Percentiles rank a stretch among this genome's conserved stretches.
phyloP scores from a whole-genome alignment of 1,284 basidiomycete species.

The Termitomyces sp. region DNA sequence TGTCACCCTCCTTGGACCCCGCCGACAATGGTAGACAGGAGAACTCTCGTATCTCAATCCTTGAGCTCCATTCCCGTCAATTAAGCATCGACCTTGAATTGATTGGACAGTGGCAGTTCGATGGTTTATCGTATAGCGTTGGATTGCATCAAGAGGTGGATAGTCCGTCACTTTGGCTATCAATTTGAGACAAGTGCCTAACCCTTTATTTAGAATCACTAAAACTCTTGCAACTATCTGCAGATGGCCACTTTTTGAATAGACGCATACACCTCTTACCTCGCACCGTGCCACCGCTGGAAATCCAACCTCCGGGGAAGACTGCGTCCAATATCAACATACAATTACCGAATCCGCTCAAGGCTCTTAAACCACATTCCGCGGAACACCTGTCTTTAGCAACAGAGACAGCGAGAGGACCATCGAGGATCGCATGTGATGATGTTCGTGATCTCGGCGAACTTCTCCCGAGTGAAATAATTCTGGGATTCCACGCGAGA shows the following conservation, averaged over 20 bases:
- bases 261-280: constrained; percentile 28
- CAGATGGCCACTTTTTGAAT: constrained; percentile 29
- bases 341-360: constrained; percentile 56
- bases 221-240: constrained; percentile 5
- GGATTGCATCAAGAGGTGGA: constrained; percentile 40
- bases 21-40: constrained; percentile 31
- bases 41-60: constrained; percentile 40
- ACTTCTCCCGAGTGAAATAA: constrained; percentile 24
- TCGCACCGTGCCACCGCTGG: constrained; percentile 12
- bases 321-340: constrained; percentile 21
- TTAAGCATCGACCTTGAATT: constrained; percentile 37
- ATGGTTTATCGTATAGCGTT: constrained; percentile 40
- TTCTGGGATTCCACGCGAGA: constrained; percentile 31
- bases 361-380: constrained; percentile 38
- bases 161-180: constrained; percentile 30
- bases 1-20: constrained; percentile 26
- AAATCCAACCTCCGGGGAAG: constrained; percentile 17
- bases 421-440: constrained; percentile 22
- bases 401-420: constrained; percentile 13
- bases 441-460: constrained; percentile 25
- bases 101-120: constrained; percentile 51
- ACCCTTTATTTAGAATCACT: neutral
- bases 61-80: constrained; percentile 38
- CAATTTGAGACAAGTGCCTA: neutral
- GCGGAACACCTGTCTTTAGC: constrained; percentile 31